Base-by-base conservation (phyloP, 768 basidiomycete genomes). In the Polyporus arcularius region DNA sequence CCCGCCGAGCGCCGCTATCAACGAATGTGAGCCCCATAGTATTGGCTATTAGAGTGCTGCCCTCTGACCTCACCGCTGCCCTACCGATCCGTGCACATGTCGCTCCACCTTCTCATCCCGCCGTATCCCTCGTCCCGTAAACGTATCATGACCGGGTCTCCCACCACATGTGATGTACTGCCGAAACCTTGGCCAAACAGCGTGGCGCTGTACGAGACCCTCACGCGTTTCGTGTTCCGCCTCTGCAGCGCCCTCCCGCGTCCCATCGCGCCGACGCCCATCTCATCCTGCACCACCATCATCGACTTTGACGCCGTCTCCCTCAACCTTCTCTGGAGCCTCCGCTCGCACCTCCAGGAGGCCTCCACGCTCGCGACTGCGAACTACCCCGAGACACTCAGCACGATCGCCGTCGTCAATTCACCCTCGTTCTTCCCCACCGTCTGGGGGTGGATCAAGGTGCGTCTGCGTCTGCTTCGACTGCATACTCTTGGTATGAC, bases 381-480 rank as follows among this genome's bases (percentile, higher is more conserved):
- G 8, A 87, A 92, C 66, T 93, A 93, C 70, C 90, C 92, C 1
- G 92, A 94, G 72, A 91, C 90, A 0, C 76, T 92, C 43, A 76
- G 81, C 65, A 79, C 81, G 39, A 83, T 88, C 65, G 86, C 80
- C 11, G 73, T 94, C 55, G 85, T 94, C 55, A 93, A 94, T 64
- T 86, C 90, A 0, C 92, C 93, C 0, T 77, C 84, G 0, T 94
- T 92, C 78, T 94, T 94, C 72, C 83, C 88, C 3, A 90, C 87
- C 2, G 78, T 94, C 10, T 94, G 92, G 92, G 81, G 80, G 35
- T 94, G 92, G 92, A 80, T 94, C 70, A 91, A 90, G 78, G 88
- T 85, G 59, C 42, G 75, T 60, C 21, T 18, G 4, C 18, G 21
- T 15, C 48, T 16, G 28, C 45, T 15, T 9, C 41, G 30, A 4